Base-by-base conservation (phyloP, 495 filamentous ascomycete species). In the Penicillium paxilli region DNA sequence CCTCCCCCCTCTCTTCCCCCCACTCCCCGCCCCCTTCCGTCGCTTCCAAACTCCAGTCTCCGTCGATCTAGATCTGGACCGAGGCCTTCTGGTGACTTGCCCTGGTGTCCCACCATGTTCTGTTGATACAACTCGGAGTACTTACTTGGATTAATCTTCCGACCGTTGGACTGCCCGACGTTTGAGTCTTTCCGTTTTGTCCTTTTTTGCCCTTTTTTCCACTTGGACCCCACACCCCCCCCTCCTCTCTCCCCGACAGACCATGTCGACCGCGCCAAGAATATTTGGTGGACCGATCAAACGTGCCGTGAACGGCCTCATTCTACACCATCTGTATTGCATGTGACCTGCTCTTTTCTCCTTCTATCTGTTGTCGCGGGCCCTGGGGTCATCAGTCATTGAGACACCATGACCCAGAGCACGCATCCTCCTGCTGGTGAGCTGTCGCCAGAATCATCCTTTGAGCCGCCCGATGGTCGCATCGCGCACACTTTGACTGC, bases 401-500 rank as follows among this genome's bases (percentile, higher is more conserved):
- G 12, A 14, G 24, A 20, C 60, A 38, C 51, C 54, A 67, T 67
- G 64, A 58, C 51, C 52, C 44, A 59, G 32, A 62, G 55, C 44
- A 53, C 58, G 16, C 52, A 54, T 20, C 49, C 49, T 38, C 49
- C 45, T 21, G 12, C 41, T 42, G 59, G 53, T 44, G 59, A 60
- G 25, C 62, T 57, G 28, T 66, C 67, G 22, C 64, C 64, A 19
- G 64, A 65, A 19, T 60, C 55, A 19, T 46, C 47, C 32, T 55
- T 66, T 19, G 69, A 72, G 20, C 58, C 59, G 26, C 70, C 74
- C 9, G 72, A 78, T 57, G 70, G 72, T 50, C 71, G 72, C 58
- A 84, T 91, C 58, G 89, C 88, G 47, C 88, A 94, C 69, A 94
- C 91, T 17, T 76, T 96, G 58, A 92, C 92, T 24, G 91, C 91